phyloP scores from a whole-genome alignment of 768 basidiomycete genomes.

The Suillus plorans region DNA sequence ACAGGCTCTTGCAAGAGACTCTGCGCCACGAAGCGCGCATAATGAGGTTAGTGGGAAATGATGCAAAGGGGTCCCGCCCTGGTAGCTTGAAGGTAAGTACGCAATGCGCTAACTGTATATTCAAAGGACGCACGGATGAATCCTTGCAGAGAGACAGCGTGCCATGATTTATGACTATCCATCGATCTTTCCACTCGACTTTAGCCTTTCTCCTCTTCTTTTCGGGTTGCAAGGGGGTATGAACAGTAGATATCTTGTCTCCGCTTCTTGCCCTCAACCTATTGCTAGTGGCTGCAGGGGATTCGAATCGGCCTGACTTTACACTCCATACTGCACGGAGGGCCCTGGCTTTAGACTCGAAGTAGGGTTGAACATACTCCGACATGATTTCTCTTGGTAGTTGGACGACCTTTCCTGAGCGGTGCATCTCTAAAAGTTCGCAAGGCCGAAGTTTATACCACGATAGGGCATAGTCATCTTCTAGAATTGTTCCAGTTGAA shows the following conservation, averaged over 20 bases:
- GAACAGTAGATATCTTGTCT: slow-evolving; percentile 9
- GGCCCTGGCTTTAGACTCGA: slow-evolving; percentile 52
- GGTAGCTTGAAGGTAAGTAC: slow-evolving; percentile 4
- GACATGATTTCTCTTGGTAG: slow-evolving; percentile 41
- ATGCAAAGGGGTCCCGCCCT: slow-evolving; percentile 43
- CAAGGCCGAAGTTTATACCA: slow-evolving; percentile 62
- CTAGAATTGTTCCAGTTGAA: slow-evolving; percentile 67
- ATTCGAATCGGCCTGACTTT: slow-evolving; percentile 28
- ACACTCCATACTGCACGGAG: slow-evolving; percentile 44
- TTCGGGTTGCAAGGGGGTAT: slow-evolving; percentile 13
- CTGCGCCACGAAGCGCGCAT: slow-evolving; percentile 42
- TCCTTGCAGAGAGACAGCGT: slow-evolving; percentile 53
- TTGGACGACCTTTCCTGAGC: slow-evolving; percentile 36
- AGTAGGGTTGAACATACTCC: slow-evolving; percentile 58
- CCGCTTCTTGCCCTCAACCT: slow-evolving; percentile 11
- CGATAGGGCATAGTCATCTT: slow-evolving; percentile 57
- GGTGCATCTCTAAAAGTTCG: slow-evolving; percentile 73
- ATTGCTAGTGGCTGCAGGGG: slow-evolving; percentile 8
- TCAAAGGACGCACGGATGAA: slow-evolving; percentile 42
- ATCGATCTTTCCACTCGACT: slow-evolving; percentile 63
- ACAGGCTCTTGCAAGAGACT: slow-evolving; percentile 37
- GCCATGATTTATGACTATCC: slow-evolving; percentile 61
- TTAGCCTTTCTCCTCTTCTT: slow-evolving; percentile 33
- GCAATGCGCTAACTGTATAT: neutral
- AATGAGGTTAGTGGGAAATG: slow-evolving; percentile 41